Percentiles rank a stretch among this genome's conserved stretches.
Conservation (phyloP, 192 early-diverging fungal genomes). For the Haplosporangium gracile region DNA sequence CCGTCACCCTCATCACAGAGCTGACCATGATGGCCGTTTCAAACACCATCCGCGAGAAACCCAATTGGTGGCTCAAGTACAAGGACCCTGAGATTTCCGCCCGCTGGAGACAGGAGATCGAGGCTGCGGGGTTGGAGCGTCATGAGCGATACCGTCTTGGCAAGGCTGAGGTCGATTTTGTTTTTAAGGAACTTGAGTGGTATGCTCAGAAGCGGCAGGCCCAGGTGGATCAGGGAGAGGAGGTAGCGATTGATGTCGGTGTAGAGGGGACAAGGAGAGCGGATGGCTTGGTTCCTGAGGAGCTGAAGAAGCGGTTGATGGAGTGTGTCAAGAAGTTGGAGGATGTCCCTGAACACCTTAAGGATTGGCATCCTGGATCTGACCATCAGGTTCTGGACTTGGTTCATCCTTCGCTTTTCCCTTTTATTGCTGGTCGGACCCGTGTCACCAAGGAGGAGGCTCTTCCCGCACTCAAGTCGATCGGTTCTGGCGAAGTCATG, state of each 20-base stretch:
- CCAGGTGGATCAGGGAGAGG: not conserved
- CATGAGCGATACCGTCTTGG: constrained; percentile 7
- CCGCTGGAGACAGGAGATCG: constrained; percentile 16
- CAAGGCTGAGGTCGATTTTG: constrained; percentile 20
- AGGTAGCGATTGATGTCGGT: constrained; percentile 17
- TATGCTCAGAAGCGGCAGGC: constrained; percentile 9
- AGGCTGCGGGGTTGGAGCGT: not conserved
- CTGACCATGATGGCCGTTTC: constrained; percentile 25
- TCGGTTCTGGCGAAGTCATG: not conserved
- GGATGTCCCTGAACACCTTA: constrained; percentile 19
- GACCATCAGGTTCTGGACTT: not conserved
- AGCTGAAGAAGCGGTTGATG: constrained; percentile 10
- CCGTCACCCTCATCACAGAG: constrained; percentile 26
- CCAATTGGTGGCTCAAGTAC: constrained; percentile 54
- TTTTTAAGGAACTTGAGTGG: constrained; percentile 48
- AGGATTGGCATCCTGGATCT: constrained; percentile 49
- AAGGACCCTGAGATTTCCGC: constrained; percentile 35
- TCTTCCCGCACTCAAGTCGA: not conserved
- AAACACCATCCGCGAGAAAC: constrained; percentile 54
- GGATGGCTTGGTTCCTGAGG: constrained; percentile 32
- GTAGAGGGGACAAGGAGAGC: constrained; percentile 39
- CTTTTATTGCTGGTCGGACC: not conserved
- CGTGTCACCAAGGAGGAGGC: constrained; percentile 15
- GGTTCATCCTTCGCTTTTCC: constrained; percentile 4
- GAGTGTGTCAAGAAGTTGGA: constrained; percentile 19